Conservation (phyloP, 345 rosid genomes). For the Hibiscus mutabilis region DNA sequence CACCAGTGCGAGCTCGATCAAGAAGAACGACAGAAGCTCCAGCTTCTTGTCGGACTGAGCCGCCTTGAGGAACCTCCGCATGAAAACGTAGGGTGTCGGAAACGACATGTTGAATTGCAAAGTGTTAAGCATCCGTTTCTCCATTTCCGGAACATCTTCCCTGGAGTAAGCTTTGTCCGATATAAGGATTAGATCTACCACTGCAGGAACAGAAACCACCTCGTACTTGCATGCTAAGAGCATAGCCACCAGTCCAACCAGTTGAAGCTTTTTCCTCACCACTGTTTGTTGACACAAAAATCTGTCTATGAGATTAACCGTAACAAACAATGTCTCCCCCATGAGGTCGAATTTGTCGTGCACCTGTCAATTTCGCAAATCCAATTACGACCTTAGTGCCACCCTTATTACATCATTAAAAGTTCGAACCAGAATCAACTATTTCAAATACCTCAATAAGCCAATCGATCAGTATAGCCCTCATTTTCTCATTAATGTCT, state of each 20-base stretch:
- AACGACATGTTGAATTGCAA: conserved; percentile 39
- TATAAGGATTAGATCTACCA: conserved; percentile 71
- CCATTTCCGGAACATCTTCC: conserved; percentile 50
- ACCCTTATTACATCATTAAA: too few species aligned
- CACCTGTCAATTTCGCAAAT: not conserved
- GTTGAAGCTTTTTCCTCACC: conserved; percentile 8
- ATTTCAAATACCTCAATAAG: conserved; percentile 58
- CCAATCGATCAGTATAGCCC: conserved; percentile 91
- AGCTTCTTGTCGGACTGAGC: conserved; percentile 62
- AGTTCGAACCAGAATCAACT: too few species aligned
- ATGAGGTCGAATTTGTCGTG: not conserved
- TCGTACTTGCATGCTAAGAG: conserved; percentile 94
- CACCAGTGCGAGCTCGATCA: conserved; percentile 78
- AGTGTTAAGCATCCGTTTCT: conserved; percentile 57
- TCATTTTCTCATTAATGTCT: conserved; percentile 84
- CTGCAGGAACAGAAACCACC: conserved; percentile 86
- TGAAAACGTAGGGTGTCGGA: not conserved
- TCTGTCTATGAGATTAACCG: conserved; percentile 81
- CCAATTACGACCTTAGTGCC: not conserved
- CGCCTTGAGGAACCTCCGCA: conserved; percentile 3
- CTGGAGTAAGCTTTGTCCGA: conserved; percentile 85
- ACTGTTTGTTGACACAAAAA: conserved; percentile 53
- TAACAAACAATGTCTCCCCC: conserved; percentile 37
- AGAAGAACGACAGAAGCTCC: conserved; percentile 65
- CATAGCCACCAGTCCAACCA: conserved; percentile 89